Evolutionary conservation across 2,329 filamentous ascomycete species (phyloP).

Genomic region (Beauveria rudraprayagi): DNA sequence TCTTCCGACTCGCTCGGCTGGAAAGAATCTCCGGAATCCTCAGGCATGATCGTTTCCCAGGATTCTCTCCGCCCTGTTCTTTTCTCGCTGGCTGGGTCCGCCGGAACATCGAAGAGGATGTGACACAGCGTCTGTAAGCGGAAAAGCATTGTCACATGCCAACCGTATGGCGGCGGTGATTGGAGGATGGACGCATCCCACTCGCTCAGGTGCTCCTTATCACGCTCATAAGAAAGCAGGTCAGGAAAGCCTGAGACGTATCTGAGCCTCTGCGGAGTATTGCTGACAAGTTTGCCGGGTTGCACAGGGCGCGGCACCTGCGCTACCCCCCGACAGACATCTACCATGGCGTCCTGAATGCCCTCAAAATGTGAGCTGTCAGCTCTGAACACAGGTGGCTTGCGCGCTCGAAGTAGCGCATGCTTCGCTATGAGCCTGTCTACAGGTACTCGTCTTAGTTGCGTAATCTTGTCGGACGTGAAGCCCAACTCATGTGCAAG

Average conservation of each 20-base stretch:
- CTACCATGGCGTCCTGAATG: neutral
- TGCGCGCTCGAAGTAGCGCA: neutral
- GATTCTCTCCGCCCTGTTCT: neutral
- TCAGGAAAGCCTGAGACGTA: neutral
- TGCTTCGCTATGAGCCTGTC: neutral
- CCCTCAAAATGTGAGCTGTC: neutral
- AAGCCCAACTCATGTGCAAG: neutral
- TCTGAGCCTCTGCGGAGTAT: neutral
- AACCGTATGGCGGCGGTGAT: neutral
- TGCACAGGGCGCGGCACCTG: neutral
- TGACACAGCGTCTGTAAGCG: neutral
- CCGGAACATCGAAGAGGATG: neutral
- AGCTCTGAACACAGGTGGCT: neutral
- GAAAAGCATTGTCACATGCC: neutral
- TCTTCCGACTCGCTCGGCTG: neutral
- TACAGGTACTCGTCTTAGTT: neutral
- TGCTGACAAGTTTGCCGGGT: neutral
- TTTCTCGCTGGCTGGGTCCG: neutral
- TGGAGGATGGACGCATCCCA: neutral
- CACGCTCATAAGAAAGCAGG: neutral
- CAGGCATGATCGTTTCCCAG: neutral
- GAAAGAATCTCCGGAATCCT: neutral
- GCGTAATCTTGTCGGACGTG: neutral
- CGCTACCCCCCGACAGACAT: neutral
- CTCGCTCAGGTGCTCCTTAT: neutral